A percentile compares a stretch with the other conserved stretches of the same genome.
phyloP scores from a whole-genome alignment of 148 eudicot genomes.

The Nyssa sinensis region DNA sequence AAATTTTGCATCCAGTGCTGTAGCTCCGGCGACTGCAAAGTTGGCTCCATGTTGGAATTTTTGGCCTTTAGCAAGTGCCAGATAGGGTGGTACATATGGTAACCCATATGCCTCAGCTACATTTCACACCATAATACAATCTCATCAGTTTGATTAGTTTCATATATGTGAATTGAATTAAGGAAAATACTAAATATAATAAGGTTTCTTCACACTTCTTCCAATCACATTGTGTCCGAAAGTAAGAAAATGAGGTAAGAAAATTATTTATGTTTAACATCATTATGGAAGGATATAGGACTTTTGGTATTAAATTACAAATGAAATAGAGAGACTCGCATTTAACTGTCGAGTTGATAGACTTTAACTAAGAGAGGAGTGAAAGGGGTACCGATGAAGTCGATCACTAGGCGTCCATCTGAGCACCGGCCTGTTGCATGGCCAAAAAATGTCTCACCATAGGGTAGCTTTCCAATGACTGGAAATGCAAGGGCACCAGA shows the following conservation, averaged over 20 bases:
- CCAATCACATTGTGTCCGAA: background rate
- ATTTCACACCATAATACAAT: slow-evolving; percentile 7
- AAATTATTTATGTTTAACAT: too few relatives aligned
- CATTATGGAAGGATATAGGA: too few relatives aligned
- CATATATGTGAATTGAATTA: background rate
- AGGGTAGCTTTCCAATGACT: slow-evolving; percentile 53
- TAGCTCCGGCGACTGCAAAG: slow-evolving; percentile 80
- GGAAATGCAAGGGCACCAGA: slow-evolving; percentile 54
- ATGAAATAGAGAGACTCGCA: background rate
- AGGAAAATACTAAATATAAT: too few relatives aligned
- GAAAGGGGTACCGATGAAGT: slow-evolving; percentile 49
- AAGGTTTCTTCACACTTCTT: too few relatives aligned
- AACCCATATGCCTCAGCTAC: slow-evolving; percentile 69
- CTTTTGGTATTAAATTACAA: too few relatives aligned
- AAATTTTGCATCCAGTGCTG: slow-evolving; percentile 50
- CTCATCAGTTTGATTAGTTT: background rate
- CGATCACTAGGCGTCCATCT: slow-evolving; percentile 61
- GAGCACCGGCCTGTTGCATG: slow-evolving; percentile 71
- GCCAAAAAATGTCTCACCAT: slow-evolving; percentile 61
- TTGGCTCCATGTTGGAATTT: slow-evolving; percentile 51
- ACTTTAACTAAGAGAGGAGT: background rate
- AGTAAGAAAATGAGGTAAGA: too few relatives aligned
- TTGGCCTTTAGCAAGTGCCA: slow-evolving; percentile 33
- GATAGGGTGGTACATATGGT: slow-evolving; percentile 62
- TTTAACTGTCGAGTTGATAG: too few relatives aligned